Percentiles rank a stretch among this genome's conserved stretches.
phyloP scores from a whole-genome alignment of 2,329 filamentous ascomycete genomes.

The Cercospora sp. region DNA sequence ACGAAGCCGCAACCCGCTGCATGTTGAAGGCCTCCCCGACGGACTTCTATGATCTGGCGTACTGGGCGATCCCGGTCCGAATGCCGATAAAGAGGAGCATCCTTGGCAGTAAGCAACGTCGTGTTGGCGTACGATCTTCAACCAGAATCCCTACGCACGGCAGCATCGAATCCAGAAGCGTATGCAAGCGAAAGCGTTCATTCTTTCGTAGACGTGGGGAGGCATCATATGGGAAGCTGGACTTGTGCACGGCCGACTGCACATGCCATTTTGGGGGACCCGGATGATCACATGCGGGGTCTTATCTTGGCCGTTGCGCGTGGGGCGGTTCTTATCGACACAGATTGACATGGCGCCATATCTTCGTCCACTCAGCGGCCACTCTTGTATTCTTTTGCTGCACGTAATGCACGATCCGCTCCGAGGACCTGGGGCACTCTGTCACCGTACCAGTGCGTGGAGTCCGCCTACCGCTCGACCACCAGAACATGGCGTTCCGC shows the following conservation, averaged over 20 bases:
- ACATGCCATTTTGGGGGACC: not conserved
- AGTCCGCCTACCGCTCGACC: not conserved
- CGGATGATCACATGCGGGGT: conserved; percentile 11
- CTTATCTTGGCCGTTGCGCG: not conserved
- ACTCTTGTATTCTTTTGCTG: conserved; percentile 3
- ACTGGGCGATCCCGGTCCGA: not conserved
- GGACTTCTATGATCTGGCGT: not conserved
- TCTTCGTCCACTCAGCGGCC: conserved; percentile 15
- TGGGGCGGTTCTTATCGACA: conserved; percentile 11
- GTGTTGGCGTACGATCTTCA: not conserved
- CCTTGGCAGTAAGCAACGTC: not conserved
- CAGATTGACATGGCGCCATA: conserved; percentile 3
- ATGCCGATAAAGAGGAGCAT: not conserved
- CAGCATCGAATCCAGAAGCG: not conserved
- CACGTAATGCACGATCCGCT: conserved; percentile 17
- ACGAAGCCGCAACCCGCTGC: not conserved
- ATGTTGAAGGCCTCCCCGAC: not conserved
- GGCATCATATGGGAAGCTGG: not conserved
- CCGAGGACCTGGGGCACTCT: conserved; percentile 11
- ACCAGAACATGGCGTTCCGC: conserved; percentile 11
- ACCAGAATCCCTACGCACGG: not conserved
- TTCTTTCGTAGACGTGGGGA: not conserved
- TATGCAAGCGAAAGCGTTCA: not conserved
- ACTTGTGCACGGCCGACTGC: not conserved
- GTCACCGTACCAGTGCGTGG: conserved; percentile 9